Conservation (phyloP, 2,329 filamentous ascomycete genomes). For the Atkinsonella hypoxylon region DNA sequence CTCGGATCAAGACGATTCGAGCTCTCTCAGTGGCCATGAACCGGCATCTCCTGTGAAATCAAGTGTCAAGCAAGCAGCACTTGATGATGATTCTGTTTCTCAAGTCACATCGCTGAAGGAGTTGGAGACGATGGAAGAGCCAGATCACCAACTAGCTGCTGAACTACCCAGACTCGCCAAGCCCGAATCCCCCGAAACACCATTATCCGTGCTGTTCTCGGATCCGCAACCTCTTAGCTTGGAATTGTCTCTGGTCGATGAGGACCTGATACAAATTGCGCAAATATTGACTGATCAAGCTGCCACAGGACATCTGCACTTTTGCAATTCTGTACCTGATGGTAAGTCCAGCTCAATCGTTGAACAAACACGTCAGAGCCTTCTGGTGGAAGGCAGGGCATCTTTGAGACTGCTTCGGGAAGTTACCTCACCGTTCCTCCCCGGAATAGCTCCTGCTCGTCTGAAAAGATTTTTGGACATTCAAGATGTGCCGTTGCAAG, state of each 20-base stretch:
- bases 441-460: constrained; percentile 24
- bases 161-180: constrained; percentile 38
- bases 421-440: constrained; percentile 32
- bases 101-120: constrained; percentile 40
- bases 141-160: constrained; percentile 33
- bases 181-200: constrained; percentile 34
- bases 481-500: constrained; percentile 42
- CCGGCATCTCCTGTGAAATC: constrained; percentile 38
- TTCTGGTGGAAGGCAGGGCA: constrained; percentile 31
- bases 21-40: constrained; percentile 36
- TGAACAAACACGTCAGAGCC: constrained; percentile 26
- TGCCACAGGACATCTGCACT: constrained; percentile 36
- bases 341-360: constrained; percentile 13
- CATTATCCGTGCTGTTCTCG: constrained; percentile 44
- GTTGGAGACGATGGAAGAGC: constrained; percentile 31
- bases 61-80: constrained; percentile 26
- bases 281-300: constrained; percentile 64
- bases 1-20: constrained; percentile 45
- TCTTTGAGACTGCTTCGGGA: constrained; percentile 37
- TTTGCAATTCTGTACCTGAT: constrained; percentile 15
- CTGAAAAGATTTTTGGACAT: constrained; percentile 42
- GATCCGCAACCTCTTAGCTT: constrained; percentile 43
- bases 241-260: constrained; percentile 36
- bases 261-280: constrained; percentile 53
- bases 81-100: constrained; percentile 42